Evolutionary conservation across 257 asterid genomes (phyloP), one percentile per base, ranked within the genome.

Genomic region (Przewalskia tangutica): DNA sequence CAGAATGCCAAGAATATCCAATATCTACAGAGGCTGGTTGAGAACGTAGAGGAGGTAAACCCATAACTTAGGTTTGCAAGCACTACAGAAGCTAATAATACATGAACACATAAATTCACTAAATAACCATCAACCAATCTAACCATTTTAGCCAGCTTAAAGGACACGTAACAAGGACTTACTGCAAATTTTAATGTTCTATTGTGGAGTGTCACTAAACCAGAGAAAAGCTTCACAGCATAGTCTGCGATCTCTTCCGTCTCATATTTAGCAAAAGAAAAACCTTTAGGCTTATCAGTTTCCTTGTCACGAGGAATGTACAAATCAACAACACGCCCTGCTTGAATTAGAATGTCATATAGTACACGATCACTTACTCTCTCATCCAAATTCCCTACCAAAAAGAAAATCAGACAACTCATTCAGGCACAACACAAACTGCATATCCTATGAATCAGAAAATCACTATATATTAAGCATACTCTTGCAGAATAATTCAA

Each of bases 341-440:
- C 98, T 89, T 96, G 97, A 86, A 96, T 94, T 48, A 96, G 93
- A 84, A 96, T 96, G 86, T 96, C 98, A 79, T 96, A 96, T 85
- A 96, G 84, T 80, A 96, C 97, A 89, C 97, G 91, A 7, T 96
- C 98, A 38, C 84, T 87, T 63, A 96, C 98, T 82, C 88, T 93
- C 83, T 94, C 98, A 40, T 96, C 99, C 83, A 96, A 86, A 88
- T 89, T 94, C 7, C 99, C 98, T 96, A 89, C 8, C 58, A 80
- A 63, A 64, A 51, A 70, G 3, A 70, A 23, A 51, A 34, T 17
- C 17, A 23, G 34, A 64, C 76, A 63, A 80, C 68, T 14, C 63
- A 62, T 48, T 79, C 56, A 60, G 60, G 17, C 82, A 62, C 23
- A 79, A 27, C 7, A 56, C 9, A 58, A 58, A 56, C 14, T 56